Evolutionary conservation across 352 stramenopile genomes (phyloP).

Genomic region (Elongisporangium undulatum): DNA sequence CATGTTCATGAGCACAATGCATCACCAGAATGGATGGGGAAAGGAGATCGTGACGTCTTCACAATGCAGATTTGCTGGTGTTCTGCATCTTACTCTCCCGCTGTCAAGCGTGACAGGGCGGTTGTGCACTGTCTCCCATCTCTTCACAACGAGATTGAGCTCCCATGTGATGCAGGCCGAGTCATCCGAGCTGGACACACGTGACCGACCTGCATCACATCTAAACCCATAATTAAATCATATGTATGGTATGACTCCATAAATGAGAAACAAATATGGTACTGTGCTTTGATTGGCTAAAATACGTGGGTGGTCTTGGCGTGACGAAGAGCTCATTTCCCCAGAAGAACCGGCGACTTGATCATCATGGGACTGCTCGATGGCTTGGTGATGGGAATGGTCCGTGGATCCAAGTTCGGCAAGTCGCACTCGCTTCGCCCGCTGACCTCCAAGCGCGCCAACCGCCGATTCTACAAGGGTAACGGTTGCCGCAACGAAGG

Average conservation of each 20-base stretch:
- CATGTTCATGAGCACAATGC: not conserved
- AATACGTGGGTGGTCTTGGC: not conserved
- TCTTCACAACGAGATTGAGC: not conserved
- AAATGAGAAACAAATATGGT: too few species aligned
- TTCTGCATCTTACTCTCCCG: not conserved
- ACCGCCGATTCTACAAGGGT: slow-evolving; percentile 96
- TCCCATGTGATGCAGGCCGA: not conserved
- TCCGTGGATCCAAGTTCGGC: slow-evolving; percentile 84
- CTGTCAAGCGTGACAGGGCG: not conserved
- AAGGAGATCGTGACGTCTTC: not conserved
- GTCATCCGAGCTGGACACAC: not conserved
- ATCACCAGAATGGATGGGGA: not conserved
- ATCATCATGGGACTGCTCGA: slow-evolving; percentile 70
- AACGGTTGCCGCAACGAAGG: slow-evolving; percentile 93
- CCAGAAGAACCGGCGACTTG: not conserved
- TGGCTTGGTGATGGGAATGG: slow-evolving; percentile 63
- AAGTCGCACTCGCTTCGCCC: slow-evolving; percentile 79
- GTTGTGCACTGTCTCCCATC: not conserved
- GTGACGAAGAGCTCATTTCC: not conserved
- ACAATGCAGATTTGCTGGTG: not conserved
- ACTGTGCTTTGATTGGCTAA: not conserved
- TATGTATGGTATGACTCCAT: too few species aligned
- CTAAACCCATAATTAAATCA: too few species aligned
- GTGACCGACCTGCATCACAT: not conserved
- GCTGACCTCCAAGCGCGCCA: slow-evolving; percentile 91